Base-by-base conservation (phyloP, 768 basidiomycete genomes). In the Phanerodontia chrysosporium region DNA sequence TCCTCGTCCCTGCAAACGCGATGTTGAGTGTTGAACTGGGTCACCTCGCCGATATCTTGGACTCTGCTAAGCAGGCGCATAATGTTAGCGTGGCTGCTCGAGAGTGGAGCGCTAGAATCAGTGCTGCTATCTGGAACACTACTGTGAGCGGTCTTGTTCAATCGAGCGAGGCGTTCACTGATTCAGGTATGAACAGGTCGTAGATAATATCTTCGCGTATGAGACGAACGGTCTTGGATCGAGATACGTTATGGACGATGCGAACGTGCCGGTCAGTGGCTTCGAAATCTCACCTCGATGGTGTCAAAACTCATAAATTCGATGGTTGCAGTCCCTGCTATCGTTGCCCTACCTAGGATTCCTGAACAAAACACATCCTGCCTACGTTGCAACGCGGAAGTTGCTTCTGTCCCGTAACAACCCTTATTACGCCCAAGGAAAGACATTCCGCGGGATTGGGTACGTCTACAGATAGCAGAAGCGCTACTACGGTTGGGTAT, bases 161-260 rank as follows among this genome's bases (percentile, higher is more conserved):
- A 6, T 8, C 10, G 12, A 54, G 3, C 7, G 22, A 13, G 3
- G 8, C 12, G 56, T 2, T 51, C 21, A n/a, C 27, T 49, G 7
- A n/a, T 58, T 25, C 14, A 29, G 32, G 27, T 30, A 9, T 56
- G 39, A 42, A 24, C 45, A 89, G 87, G 70, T 89, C 45, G 77
- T 83, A 9, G 70, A 89, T 58, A 76, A 82, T 58, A 78, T 89
- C 16, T 89, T 90, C 64, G 87, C 88, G 3, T 92, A 92, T 60
- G 90, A 90, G 69, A 84, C 81, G 0, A 89, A 92, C 66, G 90
- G 85, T 8, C 79, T 87, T 51, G 87, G 89, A 32, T 80, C 83
- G 10, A 75, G 83, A 58, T 89, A 90, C 69, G 81, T 90, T 21
- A 91, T 91, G 90, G 90, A 91, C 63, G 90, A 92, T 63, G 90